Evolutionary conservation across 1,139 yeast species (phyloP).

Genomic region (Blastobotrys buckinghamii): DNA sequence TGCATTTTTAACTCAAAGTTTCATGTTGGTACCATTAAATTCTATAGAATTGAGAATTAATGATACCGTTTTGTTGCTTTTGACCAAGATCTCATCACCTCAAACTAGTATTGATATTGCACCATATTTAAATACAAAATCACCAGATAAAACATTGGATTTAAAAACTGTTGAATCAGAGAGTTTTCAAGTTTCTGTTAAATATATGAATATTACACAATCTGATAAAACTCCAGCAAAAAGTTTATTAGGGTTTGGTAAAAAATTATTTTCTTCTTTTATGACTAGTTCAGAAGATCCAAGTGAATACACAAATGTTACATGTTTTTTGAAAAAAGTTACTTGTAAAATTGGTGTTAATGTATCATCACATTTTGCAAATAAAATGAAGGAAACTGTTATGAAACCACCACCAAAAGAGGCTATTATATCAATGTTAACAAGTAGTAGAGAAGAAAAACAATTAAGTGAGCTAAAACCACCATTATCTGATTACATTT

Average conservation of each 20-base stretch:
- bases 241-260: conserved; percentile 30
- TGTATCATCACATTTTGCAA: conserved; percentile 30
- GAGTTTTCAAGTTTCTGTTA: conserved; percentile 30
- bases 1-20: conserved; percentile 37
- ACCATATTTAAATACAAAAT: conserved; percentile 20
- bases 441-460: conserved; percentile 27
- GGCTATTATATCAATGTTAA: conserved; percentile 33
- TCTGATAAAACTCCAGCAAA: conserved; percentile 24
- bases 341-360: conserved; percentile 31
- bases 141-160: conserved; percentile 27
- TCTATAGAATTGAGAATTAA: conserved; percentile 31
- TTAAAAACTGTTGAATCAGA: conserved; percentile 26
- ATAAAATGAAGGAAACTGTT: conserved; percentile 35
- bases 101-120: conserved; percentile 26
- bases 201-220: conserved; percentile 36
- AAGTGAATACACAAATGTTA: conserved; percentile 29
- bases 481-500: conserved; percentile 34
- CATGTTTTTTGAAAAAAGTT: conserved; percentile 30
- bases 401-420: conserved; percentile 39
- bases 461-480: conserved; percentile 30
- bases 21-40: conserved; percentile 33
- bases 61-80: conserved; percentile 25
- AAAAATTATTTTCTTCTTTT: conserved; percentile 30
- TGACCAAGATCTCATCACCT: conserved; percentile 28
- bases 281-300: conserved; percentile 31